Base-by-base conservation (phyloP, 768 basidiomycete genomes). In the Mycena polygramma region DNA sequence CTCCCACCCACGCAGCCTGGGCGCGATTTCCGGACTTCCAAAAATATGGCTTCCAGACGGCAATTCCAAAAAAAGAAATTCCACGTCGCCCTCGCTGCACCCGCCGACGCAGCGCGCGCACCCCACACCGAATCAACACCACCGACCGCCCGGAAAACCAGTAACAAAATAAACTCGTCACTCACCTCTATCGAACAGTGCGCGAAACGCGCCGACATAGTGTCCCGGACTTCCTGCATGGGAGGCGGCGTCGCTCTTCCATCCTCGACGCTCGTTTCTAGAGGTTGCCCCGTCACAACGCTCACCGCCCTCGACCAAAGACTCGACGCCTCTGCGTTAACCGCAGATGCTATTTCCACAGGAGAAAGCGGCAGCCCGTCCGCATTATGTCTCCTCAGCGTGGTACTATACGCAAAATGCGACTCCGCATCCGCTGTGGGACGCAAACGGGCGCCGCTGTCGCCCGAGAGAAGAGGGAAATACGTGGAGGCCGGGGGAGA, bases 401-500 rank as follows among this genome's bases (percentile, higher is more conserved):
- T 93, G 0, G 94, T 95, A 73, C 92, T 94, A 79, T 94, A 95
- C 1, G 93, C 91, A 75, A 95, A 95, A 76, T 95, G 94, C 6
- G 88, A 78, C 37, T 87, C 85, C 1, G 94, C 92, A 60, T 89
- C 90, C 0, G 91, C 84, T 0, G 88, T 84, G 0, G 91, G 89
- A 41, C 88, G 85, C 13, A 91, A 83, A 70, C 88, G 85, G 17
- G 82, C 80, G 55, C 81, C 79, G 52, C 83, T 77, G 79, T 88
- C 84, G 62, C 81, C 83, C 22, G 87, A 84, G 39, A 90, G 85
- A 1, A 88, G 78, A 0, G 91, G 86, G 75, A 95, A 95, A 79
- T 95, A 95, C 0, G 92, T 86, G 3, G 94, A 94, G 0, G 94
- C 94, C 0, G 94, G 94, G 2, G 93, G 94, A 8, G 92, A 93